Conservation (phyloP, 371 early-diverging fungal species). For the Mortierella sp. region DNA sequence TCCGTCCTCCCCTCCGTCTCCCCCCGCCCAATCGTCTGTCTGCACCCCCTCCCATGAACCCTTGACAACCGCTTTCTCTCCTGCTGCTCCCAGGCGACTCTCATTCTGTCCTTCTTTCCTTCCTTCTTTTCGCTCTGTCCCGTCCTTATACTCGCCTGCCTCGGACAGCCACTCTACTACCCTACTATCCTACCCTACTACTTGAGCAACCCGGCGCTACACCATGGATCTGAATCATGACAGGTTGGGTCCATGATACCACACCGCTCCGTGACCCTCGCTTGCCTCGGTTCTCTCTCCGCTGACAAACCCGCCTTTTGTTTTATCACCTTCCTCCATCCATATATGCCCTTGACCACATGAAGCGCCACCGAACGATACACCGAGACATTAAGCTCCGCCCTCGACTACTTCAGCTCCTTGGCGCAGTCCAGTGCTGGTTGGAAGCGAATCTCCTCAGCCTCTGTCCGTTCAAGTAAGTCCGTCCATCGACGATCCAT, state of each 20-base stretch:
- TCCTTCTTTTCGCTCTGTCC: too few species aligned
- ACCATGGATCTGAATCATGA: constrained; percentile 51
- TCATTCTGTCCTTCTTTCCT: too few species aligned
- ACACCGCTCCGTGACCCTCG: background rate
- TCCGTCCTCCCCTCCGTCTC: too few species aligned
- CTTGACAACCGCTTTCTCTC: too few species aligned
- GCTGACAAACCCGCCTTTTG: background rate
- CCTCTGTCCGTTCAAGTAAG: constrained; percentile 45
- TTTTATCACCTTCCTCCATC: background rate
- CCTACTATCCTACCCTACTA: too few species aligned
- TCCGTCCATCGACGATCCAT: too few species aligned
- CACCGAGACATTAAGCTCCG: constrained; percentile 50
- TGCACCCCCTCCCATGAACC: too few species aligned
- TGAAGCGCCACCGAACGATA: constrained; percentile 49
- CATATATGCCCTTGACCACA: background rate
- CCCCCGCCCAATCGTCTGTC: too few species aligned
- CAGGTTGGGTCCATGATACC: constrained; percentile 18
- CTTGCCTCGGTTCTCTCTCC: background rate
- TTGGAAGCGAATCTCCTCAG: constrained; percentile 51
- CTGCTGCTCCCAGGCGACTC: too few species aligned
- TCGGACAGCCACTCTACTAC: too few species aligned
- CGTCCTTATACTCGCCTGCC: too few species aligned
- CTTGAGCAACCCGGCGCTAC: too few species aligned
- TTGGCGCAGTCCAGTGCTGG: constrained; percentile 51
- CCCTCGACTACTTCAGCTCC: constrained; percentile 47